phyloP scores from a whole-genome alignment of 805 yeast genomes.

The Isabelozyma gotoi region DNA sequence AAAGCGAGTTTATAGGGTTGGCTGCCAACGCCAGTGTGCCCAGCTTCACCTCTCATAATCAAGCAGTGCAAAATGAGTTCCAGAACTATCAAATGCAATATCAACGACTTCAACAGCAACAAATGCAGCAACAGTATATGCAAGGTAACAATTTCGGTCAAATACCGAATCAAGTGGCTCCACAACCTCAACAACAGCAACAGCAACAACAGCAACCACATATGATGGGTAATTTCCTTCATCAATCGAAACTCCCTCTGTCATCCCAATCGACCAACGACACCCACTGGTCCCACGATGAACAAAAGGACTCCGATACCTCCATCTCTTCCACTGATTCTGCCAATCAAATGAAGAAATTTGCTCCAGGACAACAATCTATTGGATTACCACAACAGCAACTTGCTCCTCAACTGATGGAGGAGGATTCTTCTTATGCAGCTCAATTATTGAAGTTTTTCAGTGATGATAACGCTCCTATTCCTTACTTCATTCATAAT shows the following conservation, averaged over 20 bases:
- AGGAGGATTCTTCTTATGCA: slow-evolving; percentile 45
- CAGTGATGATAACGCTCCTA: slow-evolving; percentile 41
- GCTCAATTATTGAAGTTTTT: slow-evolving; percentile 41
- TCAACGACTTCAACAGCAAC: slow-evolving; percentile 28
- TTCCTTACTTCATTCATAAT: slow-evolving; percentile 65
- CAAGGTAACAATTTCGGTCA: neutral
- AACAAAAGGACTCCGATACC: slow-evolving; percentile 40
- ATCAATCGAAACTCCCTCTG: slow-evolving; percentile 17
- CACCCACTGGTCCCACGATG: slow-evolving; percentile 47
- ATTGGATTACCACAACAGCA: neutral
- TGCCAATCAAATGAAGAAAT: slow-evolving; percentile 1
- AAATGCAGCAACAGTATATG: slow-evolving; percentile 9
- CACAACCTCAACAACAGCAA: slow-evolving; percentile 8
- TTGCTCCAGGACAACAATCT: slow-evolving; percentile 5
- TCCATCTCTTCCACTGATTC: slow-evolving; percentile 31
- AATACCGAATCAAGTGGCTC: slow-evolving; percentile 1
- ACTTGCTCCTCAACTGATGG: slow-evolving; percentile 43
- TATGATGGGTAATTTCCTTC: slow-evolving; percentile 11
- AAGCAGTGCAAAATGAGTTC: slow-evolving; percentile 19
- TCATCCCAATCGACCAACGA: slow-evolving; percentile 42
- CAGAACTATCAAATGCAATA: slow-evolving; percentile 20
- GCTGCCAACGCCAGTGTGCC: slow-evolving; percentile 5
- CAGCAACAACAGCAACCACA: slow-evolving; percentile 21
- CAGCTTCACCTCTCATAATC: slow-evolving; percentile 12
- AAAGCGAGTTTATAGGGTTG: slow-evolving; percentile 18